Evolutionary conservation across 495 filamentous ascomycete species (phyloP).

Genomic region (Penicillium simplicissimum): DNA sequence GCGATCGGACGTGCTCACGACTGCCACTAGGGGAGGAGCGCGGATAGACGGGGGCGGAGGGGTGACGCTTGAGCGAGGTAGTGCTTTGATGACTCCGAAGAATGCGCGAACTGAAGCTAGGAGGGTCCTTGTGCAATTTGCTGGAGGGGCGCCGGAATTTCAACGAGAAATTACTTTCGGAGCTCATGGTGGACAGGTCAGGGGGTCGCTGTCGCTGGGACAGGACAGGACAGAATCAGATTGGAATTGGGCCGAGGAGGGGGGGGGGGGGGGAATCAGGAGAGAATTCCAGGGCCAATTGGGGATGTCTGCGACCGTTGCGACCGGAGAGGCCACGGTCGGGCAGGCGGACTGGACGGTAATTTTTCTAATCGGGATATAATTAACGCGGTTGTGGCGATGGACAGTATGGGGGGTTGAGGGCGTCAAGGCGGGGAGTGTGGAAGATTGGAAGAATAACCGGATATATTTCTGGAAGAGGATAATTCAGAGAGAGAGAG

Average conservation of each 20-base stretch:
- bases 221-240: slow-evolving; percentile 14
- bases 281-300: slow-evolving; percentile 25
- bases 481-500: slow-evolving; percentile 5
- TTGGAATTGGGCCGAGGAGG: slow-evolving; percentile 36
- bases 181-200: slow-evolving; percentile 43
- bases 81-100: slow-evolving; percentile 49
- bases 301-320: background rate
- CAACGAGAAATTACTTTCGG: slow-evolving; percentile 43
- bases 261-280: slow-evolving; percentile 19
- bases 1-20: slow-evolving; percentile 51
- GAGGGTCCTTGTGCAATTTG: slow-evolving; percentile 53
- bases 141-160: slow-evolving; percentile 50
- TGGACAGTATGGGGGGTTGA: background rate
- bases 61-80: slow-evolving; percentile 63
- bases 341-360: background rate
- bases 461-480: background rate
- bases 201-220: slow-evolving; percentile 24
- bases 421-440: background rate
- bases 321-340: slow-evolving; percentile 9
- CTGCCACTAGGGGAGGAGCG: slow-evolving; percentile 42
- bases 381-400: background rate
- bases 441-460: background rate
- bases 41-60: slow-evolving; percentile 64
- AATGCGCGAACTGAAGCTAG: slow-evolving; percentile 45
- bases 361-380: background rate